Evolutionary conservation across 345 rosid genomes (phyloP).

Genomic region (Firmiana major): DNA sequence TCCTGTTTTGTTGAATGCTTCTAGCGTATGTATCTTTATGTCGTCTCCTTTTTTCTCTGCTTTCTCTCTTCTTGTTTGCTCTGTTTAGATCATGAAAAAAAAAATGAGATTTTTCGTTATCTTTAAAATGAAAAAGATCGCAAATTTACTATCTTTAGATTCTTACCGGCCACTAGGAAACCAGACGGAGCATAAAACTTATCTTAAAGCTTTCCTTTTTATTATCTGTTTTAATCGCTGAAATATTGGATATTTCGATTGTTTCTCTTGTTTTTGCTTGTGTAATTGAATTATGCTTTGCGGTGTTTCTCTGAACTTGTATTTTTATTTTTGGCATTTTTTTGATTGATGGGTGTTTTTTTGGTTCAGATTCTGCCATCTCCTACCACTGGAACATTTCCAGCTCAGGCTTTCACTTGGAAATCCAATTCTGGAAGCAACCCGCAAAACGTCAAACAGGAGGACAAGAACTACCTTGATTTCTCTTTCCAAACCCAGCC

Average conservation of each 20-base stretch:
- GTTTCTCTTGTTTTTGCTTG: background rate
- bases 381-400: conserved; percentile 82
- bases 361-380: conserved; percentile 78
- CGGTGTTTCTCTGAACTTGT: no score
- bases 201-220: background rate
- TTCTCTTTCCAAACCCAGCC: conserved; percentile 58
- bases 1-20: conserved; percentile 70
- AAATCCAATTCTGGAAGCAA: conserved; percentile 22
- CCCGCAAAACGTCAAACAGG: conserved; percentile 39
- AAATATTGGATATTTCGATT: background rate
- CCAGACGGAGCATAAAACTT: background rate
- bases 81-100: background rate
- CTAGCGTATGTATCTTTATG: conserved; percentile 40
- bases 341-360: no score
- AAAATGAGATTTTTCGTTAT: background rate
- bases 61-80: background rate
- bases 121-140: background rate
- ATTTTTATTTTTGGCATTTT: no score
- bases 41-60: background rate
- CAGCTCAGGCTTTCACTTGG: conserved; percentile 50
- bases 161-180: background rate
- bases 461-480: conserved; percentile 35
- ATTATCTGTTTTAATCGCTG: background rate
- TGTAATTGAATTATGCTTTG: background rate
- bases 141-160: background rate